phyloP scores from a whole-genome alignment of 2,329 filamentous ascomycete genomes.

The Dothistroma septosporum region DNA sequence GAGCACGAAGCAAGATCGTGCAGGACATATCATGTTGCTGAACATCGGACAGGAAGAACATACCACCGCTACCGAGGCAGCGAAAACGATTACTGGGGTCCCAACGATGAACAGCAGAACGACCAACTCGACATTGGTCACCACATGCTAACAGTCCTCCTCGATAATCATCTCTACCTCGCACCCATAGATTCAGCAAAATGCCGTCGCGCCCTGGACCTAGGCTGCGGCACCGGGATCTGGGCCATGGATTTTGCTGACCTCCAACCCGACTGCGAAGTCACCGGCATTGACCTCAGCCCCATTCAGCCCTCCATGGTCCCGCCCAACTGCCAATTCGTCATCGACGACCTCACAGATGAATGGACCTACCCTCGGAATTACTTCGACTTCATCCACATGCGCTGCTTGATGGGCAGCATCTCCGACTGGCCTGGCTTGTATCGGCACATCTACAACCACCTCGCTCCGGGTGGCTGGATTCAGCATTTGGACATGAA shows the following conservation, averaged over 20 bases:
- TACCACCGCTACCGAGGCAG: constrained; percentile 8
- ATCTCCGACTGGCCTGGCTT: constrained; percentile 3
- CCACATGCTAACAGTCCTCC: constrained; percentile 11
- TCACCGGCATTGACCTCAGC: constrained; percentile 3
- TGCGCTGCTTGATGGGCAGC: constrained; percentile 4
- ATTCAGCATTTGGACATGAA: constrained; percentile 3
- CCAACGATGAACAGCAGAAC: constrained; percentile 12
- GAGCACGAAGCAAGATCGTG: background rate
- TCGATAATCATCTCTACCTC: constrained; percentile 6
- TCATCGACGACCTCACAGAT: constrained; percentile 3
- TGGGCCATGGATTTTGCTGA: constrained; percentile 8
- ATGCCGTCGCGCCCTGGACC: constrained; percentile 5
- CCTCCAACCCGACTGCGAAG: background rate
- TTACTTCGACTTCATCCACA: constrained; percentile 7
- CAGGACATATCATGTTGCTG: too few species aligned
- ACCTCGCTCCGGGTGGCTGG: background rate
- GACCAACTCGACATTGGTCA: constrained; percentile 11
- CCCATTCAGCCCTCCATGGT: constrained; percentile 1
- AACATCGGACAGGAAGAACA: background rate
- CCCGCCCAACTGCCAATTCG: constrained; percentile 6
- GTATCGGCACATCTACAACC: background rate
- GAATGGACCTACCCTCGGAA: constrained; percentile 2
- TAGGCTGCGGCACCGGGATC: constrained; percentile 7
- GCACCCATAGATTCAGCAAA: constrained; percentile 1
- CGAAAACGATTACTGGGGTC: constrained; percentile 8